Evolutionary conservation across 352 stramenopile species (phyloP).

Genomic region (Pythium sukuiense): DNA sequence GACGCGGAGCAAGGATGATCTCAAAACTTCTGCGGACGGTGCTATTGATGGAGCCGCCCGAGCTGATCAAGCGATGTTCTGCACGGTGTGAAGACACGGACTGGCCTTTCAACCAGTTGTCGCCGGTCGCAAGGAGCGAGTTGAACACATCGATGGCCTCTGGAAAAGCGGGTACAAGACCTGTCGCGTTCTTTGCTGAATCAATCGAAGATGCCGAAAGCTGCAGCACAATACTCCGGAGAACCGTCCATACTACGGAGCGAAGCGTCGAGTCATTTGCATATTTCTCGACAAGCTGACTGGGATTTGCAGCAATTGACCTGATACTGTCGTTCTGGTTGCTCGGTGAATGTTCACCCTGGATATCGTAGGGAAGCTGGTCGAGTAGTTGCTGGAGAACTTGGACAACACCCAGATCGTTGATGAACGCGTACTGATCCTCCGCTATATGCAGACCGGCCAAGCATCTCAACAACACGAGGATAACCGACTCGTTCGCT

Average conservation of each 20-base stretch:
- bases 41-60: slow-evolving; percentile 11
- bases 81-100: not conserved
- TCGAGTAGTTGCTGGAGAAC: slow-evolving; percentile 7
- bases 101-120: not conserved
- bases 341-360: not conserved
- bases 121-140: not conserved
- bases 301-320: not conserved
- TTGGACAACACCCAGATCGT: slow-evolving; percentile 23
- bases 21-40: slow-evolving; percentile 62
- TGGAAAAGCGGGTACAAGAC: slow-evolving; percentile 6
- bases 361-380: not conserved
- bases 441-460: slow-evolving; percentile 14
- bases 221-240: slow-evolving; percentile 8
- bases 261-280: not conserved
- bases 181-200: too few species aligned
- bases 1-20: slow-evolving; percentile 53
- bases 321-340: slow-evolving; percentile 20
- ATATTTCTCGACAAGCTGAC: not conserved
- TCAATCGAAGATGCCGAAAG: slow-evolving; percentile 6
- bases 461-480: slow-evolving; percentile 16
- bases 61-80: not conserved
- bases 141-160: slow-evolving; percentile 10
- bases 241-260: slow-evolving; percentile 8
- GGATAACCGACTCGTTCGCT: not conserved
- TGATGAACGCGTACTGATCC: slow-evolving; percentile 29